Evolutionary conservation across 176 grass and related monocot genomes (phyloP), one percentile per base, ranked within the genome.

Genomic region (Pharus latifolius): DNA sequence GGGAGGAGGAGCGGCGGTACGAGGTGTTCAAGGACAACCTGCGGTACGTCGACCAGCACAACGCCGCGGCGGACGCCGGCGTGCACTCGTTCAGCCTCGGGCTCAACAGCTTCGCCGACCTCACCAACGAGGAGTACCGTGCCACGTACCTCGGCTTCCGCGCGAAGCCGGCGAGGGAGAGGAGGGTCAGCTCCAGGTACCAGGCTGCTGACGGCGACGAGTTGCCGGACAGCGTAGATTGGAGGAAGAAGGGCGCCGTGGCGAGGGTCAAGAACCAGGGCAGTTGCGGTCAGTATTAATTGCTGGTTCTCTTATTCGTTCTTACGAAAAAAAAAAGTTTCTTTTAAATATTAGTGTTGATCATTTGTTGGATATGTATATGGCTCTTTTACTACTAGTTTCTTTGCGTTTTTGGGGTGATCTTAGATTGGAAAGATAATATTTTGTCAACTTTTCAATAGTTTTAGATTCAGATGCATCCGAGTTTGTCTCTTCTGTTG

Each of bases 91-190:
- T 88, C 88, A 81, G 85, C 54, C 82, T 98, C 35, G 94, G 94
- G 1, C 75, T 98, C 44, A 93, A 80, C 80, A 73, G 81, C 38
- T 98, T 98, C 76, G 89, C 94, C 32, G 94, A 98, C 82, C 67
- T 93, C 83, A 98, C 94, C 49, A 85, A 90, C 66, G 85, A 96
- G 9, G 92, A 96, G 88, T 96, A 91, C 85, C 88, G 92, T 11
- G 14, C 51, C 25, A 63, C 85, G 3, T 91, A 86, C 71, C 88
- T 96, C 30, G 92, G 92, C 35, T 12, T 78, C 11, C 77, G 75
- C 49, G 56, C 44, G 26, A 77, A 71, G 38, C 73, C 76, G 49
- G 46, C 43, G 50, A 63, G 60, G 78, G 77, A 83, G 30, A 70
- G 68, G 56, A 88, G 41, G 67, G 22, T 82, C 56, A 54, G 52